These are phyloP conservation scores for Fusarium brachygibbosum DNA, from an alignment of 2,329 filamentous ascomycete species.

Conservation along the genomic window DNA sequence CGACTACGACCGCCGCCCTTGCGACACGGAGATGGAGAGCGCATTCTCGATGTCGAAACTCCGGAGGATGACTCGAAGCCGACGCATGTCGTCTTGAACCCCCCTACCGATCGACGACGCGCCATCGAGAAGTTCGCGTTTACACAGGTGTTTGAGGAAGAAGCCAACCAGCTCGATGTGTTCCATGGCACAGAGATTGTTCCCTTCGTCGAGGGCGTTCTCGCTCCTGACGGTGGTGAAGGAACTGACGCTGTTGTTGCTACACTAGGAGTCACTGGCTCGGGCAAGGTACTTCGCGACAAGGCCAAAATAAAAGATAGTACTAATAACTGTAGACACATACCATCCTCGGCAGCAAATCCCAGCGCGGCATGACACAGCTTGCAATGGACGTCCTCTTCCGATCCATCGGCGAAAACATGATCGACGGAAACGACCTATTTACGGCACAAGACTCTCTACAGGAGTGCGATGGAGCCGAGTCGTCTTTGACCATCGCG, in stretches of 20 bases:
- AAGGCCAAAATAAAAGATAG: conserved; percentile 7
- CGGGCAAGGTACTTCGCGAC: conserved; percentile 80
- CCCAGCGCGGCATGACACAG: conserved; percentile 90
- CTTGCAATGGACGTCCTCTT: conserved; percentile 92
- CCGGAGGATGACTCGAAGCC: conserved; percentile 61
- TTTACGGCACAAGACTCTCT: conserved; percentile 79
- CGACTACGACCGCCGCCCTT: conserved; percentile 80
- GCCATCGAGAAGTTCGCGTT: conserved; percentile 96
- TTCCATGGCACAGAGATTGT: conserved; percentile 85
- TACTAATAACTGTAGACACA: conserved; percentile 75
- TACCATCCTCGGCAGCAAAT: conserved; percentile 90
- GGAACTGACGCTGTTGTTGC: conserved; percentile 91
- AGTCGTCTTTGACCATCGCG: conserved; percentile 81
- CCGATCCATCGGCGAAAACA: conserved; percentile 79
- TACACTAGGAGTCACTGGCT: conserved; percentile 93
- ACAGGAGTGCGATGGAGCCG: conserved; percentile 81
- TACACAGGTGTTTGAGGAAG: conserved; percentile 91
- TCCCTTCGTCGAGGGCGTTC: conserved; percentile 82
- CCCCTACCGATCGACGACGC: conserved; percentile 86
- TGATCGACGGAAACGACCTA: conserved; percentile 72
- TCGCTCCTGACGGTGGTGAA: conserved; percentile 78
- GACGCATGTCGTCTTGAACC: conserved; percentile 82
- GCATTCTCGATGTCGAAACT: conserved; percentile 84
- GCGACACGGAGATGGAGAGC: conserved; percentile 64
- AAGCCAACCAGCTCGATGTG: conserved; percentile 85